Conservation (phyloP, 306 rosid genomes). For the Rubus idaeus region DNA sequence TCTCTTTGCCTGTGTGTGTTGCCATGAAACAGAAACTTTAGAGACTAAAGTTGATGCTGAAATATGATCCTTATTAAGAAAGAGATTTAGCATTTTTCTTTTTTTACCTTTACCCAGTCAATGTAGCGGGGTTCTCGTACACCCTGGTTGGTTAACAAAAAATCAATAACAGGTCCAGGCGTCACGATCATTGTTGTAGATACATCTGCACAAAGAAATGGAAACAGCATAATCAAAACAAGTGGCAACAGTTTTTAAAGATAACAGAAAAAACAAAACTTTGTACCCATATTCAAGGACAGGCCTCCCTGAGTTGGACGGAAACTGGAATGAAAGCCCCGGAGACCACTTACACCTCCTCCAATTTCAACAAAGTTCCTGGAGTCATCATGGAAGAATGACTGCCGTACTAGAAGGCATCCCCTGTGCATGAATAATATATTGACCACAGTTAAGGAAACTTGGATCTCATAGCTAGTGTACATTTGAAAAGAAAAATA, state of each 20-base stretch:
- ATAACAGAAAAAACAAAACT: constrained; percentile 18
- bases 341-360: constrained; percentile 69
- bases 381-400: constrained; percentile 74
- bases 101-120: constrained; percentile 83
- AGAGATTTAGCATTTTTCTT: constrained; percentile 15
- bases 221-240: not conserved
- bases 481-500: too few relatives aligned
- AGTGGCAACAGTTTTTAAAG: constrained; percentile 7
- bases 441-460: constrained; percentile 17
- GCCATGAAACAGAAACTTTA: constrained; percentile 17
- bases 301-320: constrained; percentile 62
- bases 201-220: constrained; percentile 55
- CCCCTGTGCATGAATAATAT: constrained; percentile 53
- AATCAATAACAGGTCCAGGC: constrained; percentile 82
- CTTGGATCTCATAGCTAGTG: constrained; percentile 22
- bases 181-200: constrained; percentile 76
- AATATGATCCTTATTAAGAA: constrained; percentile 15
- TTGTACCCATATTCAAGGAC: constrained; percentile 82
- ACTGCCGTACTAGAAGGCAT: constrained; percentile 85
- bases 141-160: constrained; percentile 72
- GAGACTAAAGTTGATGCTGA: constrained; percentile 7
- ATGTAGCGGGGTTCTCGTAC: constrained; percentile 63
- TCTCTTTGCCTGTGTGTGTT: constrained; percentile 63
- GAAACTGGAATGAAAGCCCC: constrained; percentile 88
- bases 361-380: constrained; percentile 68